A percentile compares a stretch with the other conserved stretches of the same genome.
Conservation (phyloP, 2,329 filamentous ascomycete genomes). For the Sphaerulina musiva region DNA sequence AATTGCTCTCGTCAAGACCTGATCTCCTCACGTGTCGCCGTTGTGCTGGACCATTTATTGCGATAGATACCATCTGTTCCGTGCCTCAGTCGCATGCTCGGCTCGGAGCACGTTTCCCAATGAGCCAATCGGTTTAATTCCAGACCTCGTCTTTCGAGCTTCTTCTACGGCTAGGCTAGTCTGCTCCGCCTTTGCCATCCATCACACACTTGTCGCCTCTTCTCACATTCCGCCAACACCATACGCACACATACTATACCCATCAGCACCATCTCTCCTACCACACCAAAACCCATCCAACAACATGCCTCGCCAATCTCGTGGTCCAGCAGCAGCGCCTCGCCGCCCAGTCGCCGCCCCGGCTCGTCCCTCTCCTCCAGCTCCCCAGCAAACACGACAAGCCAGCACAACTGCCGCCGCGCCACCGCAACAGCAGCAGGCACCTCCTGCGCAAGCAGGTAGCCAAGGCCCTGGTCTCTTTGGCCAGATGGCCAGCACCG, state of each 20-base stretch:
- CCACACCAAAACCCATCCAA: background rate
- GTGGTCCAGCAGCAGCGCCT: slow-evolving; percentile 41
- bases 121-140: too few relatives aligned
- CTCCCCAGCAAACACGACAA: slow-evolving; percentile 46
- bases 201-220: background rate
- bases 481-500: slow-evolving; percentile 94
- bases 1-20: background rate
- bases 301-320: slow-evolving; percentile 46
- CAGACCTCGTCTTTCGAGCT: slow-evolving; percentile 3
- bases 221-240: background rate
- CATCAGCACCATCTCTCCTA: background rate
- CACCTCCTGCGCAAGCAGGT: slow-evolving; percentile 37
- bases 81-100: too few relatives aligned
- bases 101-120: too few relatives aligned
- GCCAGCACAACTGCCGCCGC: slow-evolving; percentile 46
- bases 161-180: slow-evolving; percentile 1
- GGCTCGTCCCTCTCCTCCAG: slow-evolving; percentile 59
- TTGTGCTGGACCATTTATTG: background rate
- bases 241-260: background rate
- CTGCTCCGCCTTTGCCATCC: slow-evolving; percentile 14
- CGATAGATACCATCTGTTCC: too few relatives aligned
- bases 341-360: slow-evolving; percentile 39
- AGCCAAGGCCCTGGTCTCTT: slow-evolving; percentile 73
- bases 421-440: slow-evolving; percentile 40
- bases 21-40: background rate